phyloP scores from a whole-genome alignment of 2,329 filamentous ascomycete species.

The Penicillium polonicum region DNA sequence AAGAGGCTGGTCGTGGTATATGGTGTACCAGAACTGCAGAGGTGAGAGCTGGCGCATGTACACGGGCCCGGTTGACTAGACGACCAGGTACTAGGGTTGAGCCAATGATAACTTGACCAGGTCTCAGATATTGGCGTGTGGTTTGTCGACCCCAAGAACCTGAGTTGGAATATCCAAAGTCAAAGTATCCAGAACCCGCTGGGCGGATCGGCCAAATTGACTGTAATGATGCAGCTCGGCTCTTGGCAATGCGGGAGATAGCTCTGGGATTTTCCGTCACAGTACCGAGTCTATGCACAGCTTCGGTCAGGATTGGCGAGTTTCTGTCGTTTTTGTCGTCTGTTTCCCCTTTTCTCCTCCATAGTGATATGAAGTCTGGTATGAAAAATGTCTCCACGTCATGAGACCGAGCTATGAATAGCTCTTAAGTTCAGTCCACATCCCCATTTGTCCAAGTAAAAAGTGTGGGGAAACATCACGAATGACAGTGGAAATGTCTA shows the following conservation, averaged over 20 bases:
- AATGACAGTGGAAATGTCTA: constrained; percentile 13
- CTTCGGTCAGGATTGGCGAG: not conserved
- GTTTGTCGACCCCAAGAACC: constrained; percentile 2
- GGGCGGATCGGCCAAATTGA: constrained; percentile 13
- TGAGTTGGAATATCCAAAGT: constrained; percentile 9
- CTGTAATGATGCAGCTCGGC: constrained; percentile 11
- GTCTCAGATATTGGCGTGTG: constrained; percentile 8
- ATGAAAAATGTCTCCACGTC: not conserved
- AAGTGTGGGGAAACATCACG: constrained; percentile 26
- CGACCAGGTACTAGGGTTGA: constrained; percentile 10
- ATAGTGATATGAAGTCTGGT: not conserved
- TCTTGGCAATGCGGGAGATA: constrained; percentile 17
- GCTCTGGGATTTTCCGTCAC: constrained; percentile 6
- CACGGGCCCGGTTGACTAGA: constrained; percentile 17
- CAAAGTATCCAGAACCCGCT: constrained; percentile 11
- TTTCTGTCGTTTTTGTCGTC: not conserved
- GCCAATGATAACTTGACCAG: constrained; percentile 10
- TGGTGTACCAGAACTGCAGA: constrained; percentile 11
- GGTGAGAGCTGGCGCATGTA: constrained; percentile 11
- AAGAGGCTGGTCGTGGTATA: constrained; percentile 10
- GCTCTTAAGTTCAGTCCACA: not conserved
- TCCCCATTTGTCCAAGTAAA: constrained; percentile 1
- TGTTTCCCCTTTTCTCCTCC: not conserved
- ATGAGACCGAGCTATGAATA: constrained; percentile 2
- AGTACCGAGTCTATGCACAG: not conserved